Conservation (phyloP, 1,139 yeast genomes). For the Pichia sp. region DNA sequence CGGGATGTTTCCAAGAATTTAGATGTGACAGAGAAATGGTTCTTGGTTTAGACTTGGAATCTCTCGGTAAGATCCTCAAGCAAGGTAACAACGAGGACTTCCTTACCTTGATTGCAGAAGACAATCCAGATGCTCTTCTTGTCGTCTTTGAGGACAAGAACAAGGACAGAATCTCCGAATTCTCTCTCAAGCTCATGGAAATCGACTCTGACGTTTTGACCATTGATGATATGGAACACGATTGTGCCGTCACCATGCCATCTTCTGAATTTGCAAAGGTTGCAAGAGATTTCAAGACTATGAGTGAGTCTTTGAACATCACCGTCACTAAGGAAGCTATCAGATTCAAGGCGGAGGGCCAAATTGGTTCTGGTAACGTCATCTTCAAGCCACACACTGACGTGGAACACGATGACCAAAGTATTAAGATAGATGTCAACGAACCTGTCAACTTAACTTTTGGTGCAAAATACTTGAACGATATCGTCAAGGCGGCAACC, state of each 20-base stretch:
- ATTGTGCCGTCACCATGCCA: conserved; percentile 82
- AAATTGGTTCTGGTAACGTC: conserved; percentile 82
- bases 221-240: conserved; percentile 91
- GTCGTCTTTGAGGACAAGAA: conserved; percentile 85
- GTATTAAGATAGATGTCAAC: conserved; percentile 69
- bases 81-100: conserved; percentile 90
- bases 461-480: conserved; percentile 84
- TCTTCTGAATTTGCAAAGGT: conserved; percentile 82
- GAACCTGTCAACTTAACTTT: conserved; percentile 87
- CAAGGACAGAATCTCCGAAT: conserved; percentile 90
- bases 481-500: conserved; percentile 86
- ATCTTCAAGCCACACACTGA: conserved; percentile 80
- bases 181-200: conserved; percentile 88
- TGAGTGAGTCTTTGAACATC: conserved; percentile 83
- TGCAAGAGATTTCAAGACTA: conserved; percentile 77
- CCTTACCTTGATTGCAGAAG: conserved; percentile 86
- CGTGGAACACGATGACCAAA: conserved; percentile 70
- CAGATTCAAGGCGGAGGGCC: conserved; percentile 87
- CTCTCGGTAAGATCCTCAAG: conserved; percentile 79
- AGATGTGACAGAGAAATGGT: conserved; percentile 95
- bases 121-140: conserved; percentile 74
- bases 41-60: conserved; percentile 83
- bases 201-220: conserved; percentile 92
- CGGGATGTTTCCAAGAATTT: conserved; percentile 85
- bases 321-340: conserved; percentile 89